A percentile compares a stretch with the other conserved stretches of the same genome.
Evolutionary conservation across 1,139 yeast species (phyloP).

Genomic region (Diutina siamensis): DNA sequence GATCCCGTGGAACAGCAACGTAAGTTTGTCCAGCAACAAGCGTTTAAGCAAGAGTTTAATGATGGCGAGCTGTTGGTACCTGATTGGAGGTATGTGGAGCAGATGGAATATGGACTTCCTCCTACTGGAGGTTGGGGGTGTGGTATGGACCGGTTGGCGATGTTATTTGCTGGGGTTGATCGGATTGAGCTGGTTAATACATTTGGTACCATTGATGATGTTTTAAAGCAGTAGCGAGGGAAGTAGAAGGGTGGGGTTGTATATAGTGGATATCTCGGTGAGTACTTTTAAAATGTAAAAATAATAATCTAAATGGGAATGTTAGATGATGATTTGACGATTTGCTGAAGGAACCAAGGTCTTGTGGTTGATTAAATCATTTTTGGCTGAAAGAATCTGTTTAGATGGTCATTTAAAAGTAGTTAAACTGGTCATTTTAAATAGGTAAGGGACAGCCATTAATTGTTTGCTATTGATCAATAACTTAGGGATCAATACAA

Average conservation of each 20-base stretch:
- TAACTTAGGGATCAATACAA: no score
- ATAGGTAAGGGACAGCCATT: no score
- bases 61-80: slow-evolving; percentile 62
- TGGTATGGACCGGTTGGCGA: slow-evolving; percentile 87
- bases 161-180: slow-evolving; percentile 55
- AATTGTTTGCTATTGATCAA: no score
- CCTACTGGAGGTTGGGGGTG: slow-evolving; percentile 99
- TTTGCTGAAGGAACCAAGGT: no score
- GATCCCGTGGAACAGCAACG: slow-evolving; percentile 56
- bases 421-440: no score
- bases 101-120: slow-evolving; percentile 89
- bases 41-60: slow-evolving; percentile 29
- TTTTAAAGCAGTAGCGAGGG: slow-evolving; percentile 43
- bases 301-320: no score
- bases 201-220: slow-evolving; percentile 75
- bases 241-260: no score
- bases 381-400: no score
- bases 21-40: slow-evolving; percentile 51
- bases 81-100: slow-evolving; percentile 58
- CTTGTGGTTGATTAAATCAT: no score
- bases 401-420: no score
- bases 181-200: slow-evolving; percentile 74
- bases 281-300: neutral
- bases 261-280: neutral
- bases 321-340: no score